Percentiles rank a stretch among this genome's conserved stretches.
phyloP scores from a whole-genome alignment of 2,329 filamentous ascomycete species.

The Venturia carpophila region DNA sequence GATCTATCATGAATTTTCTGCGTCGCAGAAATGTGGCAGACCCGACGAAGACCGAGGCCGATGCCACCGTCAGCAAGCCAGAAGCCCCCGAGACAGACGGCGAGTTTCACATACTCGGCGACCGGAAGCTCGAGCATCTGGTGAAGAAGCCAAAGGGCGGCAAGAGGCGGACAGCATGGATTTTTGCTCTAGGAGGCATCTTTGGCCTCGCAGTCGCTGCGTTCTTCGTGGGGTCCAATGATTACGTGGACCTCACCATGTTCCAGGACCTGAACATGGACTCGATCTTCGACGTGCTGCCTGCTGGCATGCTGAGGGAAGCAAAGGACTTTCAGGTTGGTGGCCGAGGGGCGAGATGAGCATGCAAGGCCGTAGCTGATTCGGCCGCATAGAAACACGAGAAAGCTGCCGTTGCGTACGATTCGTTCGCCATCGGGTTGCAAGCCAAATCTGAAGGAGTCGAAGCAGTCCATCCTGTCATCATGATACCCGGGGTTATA shows the following conservation, averaged over 20 bases:
- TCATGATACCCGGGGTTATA: conserved; percentile 97
- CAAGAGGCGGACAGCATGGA: conserved; percentile 70
- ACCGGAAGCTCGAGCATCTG: conserved; percentile 28
- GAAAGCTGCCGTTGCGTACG: conserved; percentile 80
- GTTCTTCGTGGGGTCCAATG: conserved; percentile 73
- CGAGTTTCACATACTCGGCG: conserved; percentile 12
- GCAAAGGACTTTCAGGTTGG: conserved; percentile 73
- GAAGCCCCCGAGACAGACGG: conserved; percentile 18
- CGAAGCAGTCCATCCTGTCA: conserved; percentile 73
- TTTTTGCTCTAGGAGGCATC: conserved; percentile 82
- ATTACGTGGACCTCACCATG: conserved; percentile 77
- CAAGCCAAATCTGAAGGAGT: conserved; percentile 77
- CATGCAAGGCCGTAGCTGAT: neutral
- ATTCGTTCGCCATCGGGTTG: conserved; percentile 85
- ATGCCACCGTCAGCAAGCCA: neutral
- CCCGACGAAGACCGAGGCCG: conserved; percentile 4
- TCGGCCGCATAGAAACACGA: conserved; percentile 60
- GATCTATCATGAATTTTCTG: conserved; percentile 17
- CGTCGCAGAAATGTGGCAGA: conserved; percentile 12
- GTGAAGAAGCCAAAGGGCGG: conserved; percentile 25
- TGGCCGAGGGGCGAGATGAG: conserved; percentile 23
- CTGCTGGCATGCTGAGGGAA: conserved; percentile 76
- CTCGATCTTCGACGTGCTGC: conserved; percentile 76
- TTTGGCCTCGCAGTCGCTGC: conserved; percentile 83
- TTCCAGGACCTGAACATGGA: conserved; percentile 69